Evolutionary conservation across 805 yeast species (phyloP), one percentile per base, ranked within the genome.

Genomic region (Zygosaccharomyces siamensis): DNA sequence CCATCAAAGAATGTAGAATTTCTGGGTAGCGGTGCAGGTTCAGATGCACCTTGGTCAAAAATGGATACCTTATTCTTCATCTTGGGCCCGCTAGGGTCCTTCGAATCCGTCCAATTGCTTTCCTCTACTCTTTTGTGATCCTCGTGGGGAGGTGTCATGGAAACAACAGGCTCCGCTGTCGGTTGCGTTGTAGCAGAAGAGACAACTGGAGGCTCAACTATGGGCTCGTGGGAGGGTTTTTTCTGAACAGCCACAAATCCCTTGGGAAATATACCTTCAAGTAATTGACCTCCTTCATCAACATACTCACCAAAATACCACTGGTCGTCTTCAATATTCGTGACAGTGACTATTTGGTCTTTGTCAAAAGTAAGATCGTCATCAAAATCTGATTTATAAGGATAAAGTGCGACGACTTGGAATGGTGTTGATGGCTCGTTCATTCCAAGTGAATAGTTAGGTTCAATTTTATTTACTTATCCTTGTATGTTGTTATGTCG

Each of bases 181-280:
- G 23, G 7, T 12, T 42, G 16, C 6, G 44, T 11, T 33, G 37
- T n/a, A 3, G 11, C 23, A 4, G 41, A 27, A 2, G 27, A 30
- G 30, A 8, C 32, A 4, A 43, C 31, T 18, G 7, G 1, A 6
- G 24, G 5, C 7, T 23, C 24, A 5, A 23, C 24, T 6, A n/a
- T n/a, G 39, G 10, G 7, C 18, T 8, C 18, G 23, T 7, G 18
- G 30, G 44, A 26, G 18, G 50, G 39, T 3, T 24, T 12, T 18
- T 23, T 45, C 4, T 24, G 35, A 20, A 45, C 24, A 47, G 79
- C 79, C 4, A 92, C 98, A 70, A 88, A 92, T 61, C 80, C 81
- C 63, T 78, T 80, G 3, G 99, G 99, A 59, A 93, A 93, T 71
- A 90, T 83, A 6, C 99, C 99, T 18, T 77, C 67, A 39, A 70